These are phyloP conservation scores for Microcera coccophila DNA, from an alignment of 2,329 filamentous ascomycete species.

Conservation along the genomic window DNA sequence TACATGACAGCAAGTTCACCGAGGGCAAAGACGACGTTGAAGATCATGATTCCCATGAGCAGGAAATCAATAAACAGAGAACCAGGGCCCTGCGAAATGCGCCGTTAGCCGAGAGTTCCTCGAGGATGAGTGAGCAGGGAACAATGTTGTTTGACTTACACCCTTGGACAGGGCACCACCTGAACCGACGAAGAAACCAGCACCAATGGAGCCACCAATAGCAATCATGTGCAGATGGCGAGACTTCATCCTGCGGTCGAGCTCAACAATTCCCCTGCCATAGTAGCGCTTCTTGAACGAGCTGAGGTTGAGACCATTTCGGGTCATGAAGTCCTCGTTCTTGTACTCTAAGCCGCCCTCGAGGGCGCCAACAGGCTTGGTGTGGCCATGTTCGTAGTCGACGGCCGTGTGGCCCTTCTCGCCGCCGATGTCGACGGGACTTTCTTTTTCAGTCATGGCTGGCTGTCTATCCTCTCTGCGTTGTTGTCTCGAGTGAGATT, in stretches of 20 bases:
- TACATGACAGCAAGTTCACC: constrained; percentile 60
- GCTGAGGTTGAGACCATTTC: constrained; percentile 25
- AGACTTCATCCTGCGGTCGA: constrained; percentile 49
- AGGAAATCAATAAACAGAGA: constrained; percentile 48
- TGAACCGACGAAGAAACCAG: constrained; percentile 61
- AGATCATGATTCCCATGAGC: constrained; percentile 58
- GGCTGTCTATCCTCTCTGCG: neutral
- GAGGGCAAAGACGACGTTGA: constrained; percentile 58
- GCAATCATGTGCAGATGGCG: constrained; percentile 62
- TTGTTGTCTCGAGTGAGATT: neutral
- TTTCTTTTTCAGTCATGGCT: neutral
- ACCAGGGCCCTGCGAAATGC: constrained; percentile 30
- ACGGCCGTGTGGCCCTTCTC: neutral
- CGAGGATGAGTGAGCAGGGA: neutral
- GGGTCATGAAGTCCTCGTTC: constrained; percentile 24
- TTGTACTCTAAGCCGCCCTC: neutral
- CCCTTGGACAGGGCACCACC: constrained; percentile 51
- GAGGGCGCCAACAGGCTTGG: neutral
- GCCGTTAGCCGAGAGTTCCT: neutral
- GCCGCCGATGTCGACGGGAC: neutral
- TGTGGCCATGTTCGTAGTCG: neutral
- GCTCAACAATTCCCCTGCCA: constrained; percentile 28
- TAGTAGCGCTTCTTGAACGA: constrained; percentile 25
- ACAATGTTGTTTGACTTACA: constrained; percentile 18
- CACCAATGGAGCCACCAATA: constrained; percentile 59